A percentile compares a stretch with the other conserved stretches of the same genome.
Evolutionary conservation across 2,329 filamentous ascomycete species (phyloP).

Genomic region (Didymellaceae sp.): DNA sequence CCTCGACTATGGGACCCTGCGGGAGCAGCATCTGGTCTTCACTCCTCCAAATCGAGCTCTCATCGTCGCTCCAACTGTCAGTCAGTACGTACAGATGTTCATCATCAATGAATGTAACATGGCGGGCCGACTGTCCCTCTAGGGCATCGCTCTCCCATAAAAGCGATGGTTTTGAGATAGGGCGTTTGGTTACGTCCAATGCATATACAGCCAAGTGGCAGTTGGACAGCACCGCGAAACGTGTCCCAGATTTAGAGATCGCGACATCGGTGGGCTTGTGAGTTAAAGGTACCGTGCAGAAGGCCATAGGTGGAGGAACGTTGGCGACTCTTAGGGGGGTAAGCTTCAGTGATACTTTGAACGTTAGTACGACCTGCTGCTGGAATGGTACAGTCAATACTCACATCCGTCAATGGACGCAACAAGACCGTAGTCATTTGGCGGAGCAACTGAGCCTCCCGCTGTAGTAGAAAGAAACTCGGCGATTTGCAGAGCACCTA

Average conservation of each 20-base stretch:
- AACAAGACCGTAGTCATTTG: constrained; percentile 78
- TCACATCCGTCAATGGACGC: constrained; percentile 82
- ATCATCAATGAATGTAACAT: constrained; percentile 56
- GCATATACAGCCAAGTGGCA: constrained; percentile 71
- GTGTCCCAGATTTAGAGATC: constrained; percentile 58
- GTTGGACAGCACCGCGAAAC: constrained; percentile 74
- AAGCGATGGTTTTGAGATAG: constrained; percentile 53
- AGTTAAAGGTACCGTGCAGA: constrained; percentile 72
- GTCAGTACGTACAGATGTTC: constrained; percentile 46
- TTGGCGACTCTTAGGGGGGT: constrained; percentile 86
- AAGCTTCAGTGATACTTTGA: constrained; percentile 69
- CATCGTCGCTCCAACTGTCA: constrained; percentile 42
- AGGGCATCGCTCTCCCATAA: constrained; percentile 43
- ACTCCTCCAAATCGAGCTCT: constrained; percentile 38
- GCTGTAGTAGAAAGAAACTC: constrained; percentile 71
- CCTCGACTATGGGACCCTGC: constrained; percentile 33
- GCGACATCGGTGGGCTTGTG: constrained; percentile 75
- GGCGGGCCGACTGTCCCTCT: constrained; percentile 45
- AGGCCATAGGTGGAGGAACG: constrained; percentile 90
- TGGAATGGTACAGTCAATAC: constrained; percentile 34
- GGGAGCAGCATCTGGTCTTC: constrained; percentile 27
- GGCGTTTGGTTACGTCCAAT: constrained; percentile 69
- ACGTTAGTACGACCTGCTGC: constrained; percentile 16
- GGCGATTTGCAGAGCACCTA: constrained; percentile 61
- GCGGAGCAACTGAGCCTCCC: constrained; percentile 72